These are phyloP conservation scores for Raddia distichophylla DNA, from an alignment of 176 grass and related monocot species.

Conservation along the genomic window DNA sequence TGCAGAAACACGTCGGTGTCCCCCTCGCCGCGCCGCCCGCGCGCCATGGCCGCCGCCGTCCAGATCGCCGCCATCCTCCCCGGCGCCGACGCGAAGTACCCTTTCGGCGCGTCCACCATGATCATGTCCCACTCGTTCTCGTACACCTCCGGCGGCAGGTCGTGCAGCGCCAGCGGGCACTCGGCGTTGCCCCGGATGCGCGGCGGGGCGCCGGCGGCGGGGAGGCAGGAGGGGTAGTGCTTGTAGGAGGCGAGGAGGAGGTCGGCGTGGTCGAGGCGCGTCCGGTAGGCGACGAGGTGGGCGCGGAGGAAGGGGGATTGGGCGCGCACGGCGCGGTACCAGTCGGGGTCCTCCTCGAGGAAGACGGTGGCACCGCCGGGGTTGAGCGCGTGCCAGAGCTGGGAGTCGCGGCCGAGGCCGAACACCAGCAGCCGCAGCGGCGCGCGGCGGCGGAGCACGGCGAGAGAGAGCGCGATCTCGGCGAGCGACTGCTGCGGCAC, in stretches of 20 bases:
- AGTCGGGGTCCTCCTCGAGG: conserved; percentile 63
- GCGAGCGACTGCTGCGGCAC: conserved; percentile 59
- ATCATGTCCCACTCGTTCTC: conserved; percentile 79
- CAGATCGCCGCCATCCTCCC: conserved; percentile 89
- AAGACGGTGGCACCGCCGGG: conserved; percentile 61
- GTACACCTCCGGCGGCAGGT: conserved; percentile 66
- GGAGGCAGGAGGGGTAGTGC: conserved; percentile 25
- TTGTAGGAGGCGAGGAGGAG: conserved; percentile 37
- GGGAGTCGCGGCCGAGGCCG: conserved; percentile 54
- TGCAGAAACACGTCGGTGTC: conserved; percentile 84
- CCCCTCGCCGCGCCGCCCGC: conserved; percentile 45
- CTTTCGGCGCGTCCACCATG: conserved; percentile 81
- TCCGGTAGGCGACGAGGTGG: conserved; percentile 55
- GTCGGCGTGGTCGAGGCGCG: conserved; percentile 48
- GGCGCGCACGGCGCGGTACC: conserved; percentile 35
- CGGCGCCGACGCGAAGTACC: conserved; percentile 60
- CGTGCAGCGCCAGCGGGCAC: conserved; percentile 66
- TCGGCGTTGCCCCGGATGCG: conserved; percentile 29
- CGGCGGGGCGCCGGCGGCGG: not conserved
- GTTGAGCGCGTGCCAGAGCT: conserved; percentile 68
- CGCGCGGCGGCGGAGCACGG: conserved; percentile 53
- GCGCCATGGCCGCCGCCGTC: conserved; percentile 60
- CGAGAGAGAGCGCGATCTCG: conserved; percentile 55
- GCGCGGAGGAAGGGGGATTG: conserved; percentile 54
- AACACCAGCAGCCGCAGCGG: conserved; percentile 59